Evolutionary conservation across 2,329 filamentous ascomycete species (phyloP), one percentile per base, ranked within the genome.

Genomic region (Metarhizium robertsii): DNA sequence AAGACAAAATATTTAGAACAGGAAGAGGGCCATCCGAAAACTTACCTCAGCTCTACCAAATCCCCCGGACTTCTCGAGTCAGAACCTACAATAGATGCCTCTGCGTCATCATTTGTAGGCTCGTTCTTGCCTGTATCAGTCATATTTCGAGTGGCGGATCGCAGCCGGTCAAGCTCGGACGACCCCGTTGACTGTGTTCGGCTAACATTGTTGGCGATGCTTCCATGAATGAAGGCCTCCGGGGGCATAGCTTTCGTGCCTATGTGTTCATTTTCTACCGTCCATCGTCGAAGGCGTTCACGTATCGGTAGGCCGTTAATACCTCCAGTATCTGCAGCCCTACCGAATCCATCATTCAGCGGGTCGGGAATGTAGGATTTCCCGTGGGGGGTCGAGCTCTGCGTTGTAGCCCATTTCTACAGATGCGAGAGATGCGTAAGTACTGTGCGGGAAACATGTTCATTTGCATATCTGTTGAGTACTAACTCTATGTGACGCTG

Each of bases 1-100:
- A n/a, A 65, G 58, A 50, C 13, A n/a, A 48, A 29, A 51, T 25
- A 25, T 11, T 50, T 1, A 7, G 7, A 34, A 11, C 32, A 34
- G 10, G 11, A 6, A 14, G 8, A 45, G 30, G 42, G 45, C 11
- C 11, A 51, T 18, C 6, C 20, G 25, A 14, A 38, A 14, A 38
- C 65, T 52, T 58, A 75, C 72, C 66, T 71, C 57, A 80, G 60
- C 61, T 82, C 79, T 29, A 83, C 69, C 48, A 83, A 65, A 59
- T 81, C 79, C 46, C 79, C 79, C 2, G 76, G 67, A n/a, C 57
- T 59, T 13, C 62, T 61, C 1, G 62, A 59, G 30, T 61, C 64
- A 11, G 64, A 59, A 6, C 65, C 65, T 30, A 69, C 60, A 50
- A 62, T 57, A 34, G 59, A 55, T 32, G 61, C 50, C 40, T 66